Evolutionary conservation across 352 stramenopile species (phyloP).

Genomic region (Albugo candida): DNA sequence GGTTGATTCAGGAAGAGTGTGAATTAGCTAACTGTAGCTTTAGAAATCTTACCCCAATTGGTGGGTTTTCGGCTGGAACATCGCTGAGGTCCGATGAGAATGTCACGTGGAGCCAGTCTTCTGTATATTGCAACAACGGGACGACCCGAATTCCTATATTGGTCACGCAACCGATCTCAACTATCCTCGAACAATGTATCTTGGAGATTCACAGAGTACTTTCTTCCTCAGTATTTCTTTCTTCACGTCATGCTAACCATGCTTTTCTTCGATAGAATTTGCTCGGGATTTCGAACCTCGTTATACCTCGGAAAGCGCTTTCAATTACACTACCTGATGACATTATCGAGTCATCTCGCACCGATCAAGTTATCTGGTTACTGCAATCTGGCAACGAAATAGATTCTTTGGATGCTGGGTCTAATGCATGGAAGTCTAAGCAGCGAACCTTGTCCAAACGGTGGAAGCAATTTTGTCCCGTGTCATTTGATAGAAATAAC

Average conservation of each 20-base stretch:
- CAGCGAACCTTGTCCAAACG: constrained; percentile 1
- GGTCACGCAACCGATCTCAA: constrained; percentile 21
- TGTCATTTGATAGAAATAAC: constrained; percentile 13
- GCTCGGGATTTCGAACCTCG: constrained; percentile 21
- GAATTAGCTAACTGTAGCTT: too few relatives aligned
- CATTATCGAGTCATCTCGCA: constrained; percentile 12
- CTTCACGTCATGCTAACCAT: neutral
- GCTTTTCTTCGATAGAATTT: constrained; percentile 13
- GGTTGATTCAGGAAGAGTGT: too few relatives aligned
- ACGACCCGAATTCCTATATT: constrained; percentile 21
- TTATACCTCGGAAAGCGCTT: constrained; percentile 15
- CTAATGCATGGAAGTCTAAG: too few relatives aligned
- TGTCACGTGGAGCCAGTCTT: neutral
- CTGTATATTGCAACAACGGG: neutral
- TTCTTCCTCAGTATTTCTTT: neutral
- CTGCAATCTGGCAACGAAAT: constrained; percentile 10
- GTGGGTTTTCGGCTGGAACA: too few relatives aligned
- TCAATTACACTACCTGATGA: constrained; percentile 20
- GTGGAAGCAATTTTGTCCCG: constrained; percentile 47
- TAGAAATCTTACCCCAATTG: too few relatives aligned
- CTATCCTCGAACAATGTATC: constrained; percentile 38
- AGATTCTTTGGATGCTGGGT: too few relatives aligned
- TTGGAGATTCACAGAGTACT: constrained; percentile 31
- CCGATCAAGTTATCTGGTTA: constrained; percentile 37
- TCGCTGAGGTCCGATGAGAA: constrained; percentile 6